Evolutionary conservation across 495 filamentous ascomycete genomes (phyloP).

Genomic region (Diplogelasinospora grovesii): DNA sequence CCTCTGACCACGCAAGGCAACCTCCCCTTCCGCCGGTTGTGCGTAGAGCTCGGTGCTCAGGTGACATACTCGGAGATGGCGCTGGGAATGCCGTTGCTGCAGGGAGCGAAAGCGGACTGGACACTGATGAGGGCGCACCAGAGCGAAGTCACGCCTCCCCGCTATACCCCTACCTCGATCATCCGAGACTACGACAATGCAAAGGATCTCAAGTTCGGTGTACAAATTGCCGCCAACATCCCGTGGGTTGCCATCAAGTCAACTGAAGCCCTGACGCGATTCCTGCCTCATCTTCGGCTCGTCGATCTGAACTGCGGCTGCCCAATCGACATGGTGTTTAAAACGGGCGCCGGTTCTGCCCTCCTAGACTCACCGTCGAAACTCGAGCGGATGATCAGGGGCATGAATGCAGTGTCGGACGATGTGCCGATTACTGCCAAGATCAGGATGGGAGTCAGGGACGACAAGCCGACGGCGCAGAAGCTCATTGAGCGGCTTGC

Average conservation of each 20-base stretch:
- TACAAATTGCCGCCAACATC: slow-evolving; percentile 84
- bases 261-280: slow-evolving; percentile 68
- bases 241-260: slow-evolving; percentile 81
- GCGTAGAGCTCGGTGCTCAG: slow-evolving; percentile 80
- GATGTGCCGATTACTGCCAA: slow-evolving; percentile 89
- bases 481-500: slow-evolving; percentile 78
- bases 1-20: slow-evolving; percentile 93
- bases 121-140: slow-evolving; percentile 86
- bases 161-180: slow-evolving; percentile 38
- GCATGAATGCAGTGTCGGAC: slow-evolving; percentile 87
- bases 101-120: slow-evolving; percentile 89
- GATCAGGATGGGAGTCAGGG: slow-evolving; percentile 85
- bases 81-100: slow-evolving; percentile 82
- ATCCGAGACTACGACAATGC: slow-evolving; percentile 72
- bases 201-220: slow-evolving; percentile 80
- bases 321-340: slow-evolving; percentile 87
- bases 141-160: slow-evolving; percentile 65
- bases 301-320: slow-evolving; percentile 96
- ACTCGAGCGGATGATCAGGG: slow-evolving; percentile 82
- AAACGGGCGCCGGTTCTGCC: slow-evolving; percentile 86
- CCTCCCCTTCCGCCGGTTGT: slow-evolving; percentile 90
- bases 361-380: slow-evolving; percentile 77
- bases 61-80: slow-evolving; percentile 99
- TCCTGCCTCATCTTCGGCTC: slow-evolving; percentile 74
- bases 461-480: slow-evolving; percentile 68